phyloP scores from a whole-genome alignment of 1,139 yeast species.

The Waltiozyma sp. region DNA sequence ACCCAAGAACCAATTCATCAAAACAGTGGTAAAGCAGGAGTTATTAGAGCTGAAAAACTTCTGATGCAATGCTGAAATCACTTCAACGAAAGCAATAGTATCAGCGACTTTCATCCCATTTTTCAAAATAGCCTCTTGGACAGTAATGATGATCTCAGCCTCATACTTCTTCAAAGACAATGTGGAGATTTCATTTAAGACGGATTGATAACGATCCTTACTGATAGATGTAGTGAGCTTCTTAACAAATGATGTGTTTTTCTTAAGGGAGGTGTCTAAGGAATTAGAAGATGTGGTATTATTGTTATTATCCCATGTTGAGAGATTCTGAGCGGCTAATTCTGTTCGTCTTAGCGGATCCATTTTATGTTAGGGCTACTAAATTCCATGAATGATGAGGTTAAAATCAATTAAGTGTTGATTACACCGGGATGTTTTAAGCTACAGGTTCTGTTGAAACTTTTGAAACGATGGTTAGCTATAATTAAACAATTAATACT shows the following conservation, averaged over 20 bases:
- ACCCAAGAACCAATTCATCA: slow-evolving; percentile 38
- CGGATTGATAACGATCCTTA: slow-evolving; percentile 32
- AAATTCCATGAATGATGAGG: not conserved
- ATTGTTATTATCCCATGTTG: slow-evolving; percentile 30
- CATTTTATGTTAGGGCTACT: not conserved
- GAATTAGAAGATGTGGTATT: slow-evolving; percentile 16
- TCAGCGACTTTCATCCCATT: slow-evolving; percentile 40
- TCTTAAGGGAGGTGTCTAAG: slow-evolving; percentile 71
- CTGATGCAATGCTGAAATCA: slow-evolving; percentile 68
- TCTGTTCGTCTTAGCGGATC: slow-evolving; percentile 10
- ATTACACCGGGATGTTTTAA: too few species aligned
- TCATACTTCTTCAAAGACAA: slow-evolving; percentile 68
- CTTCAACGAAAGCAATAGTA: slow-evolving; percentile 50
- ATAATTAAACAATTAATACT: too few species aligned
- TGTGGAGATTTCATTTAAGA: slow-evolving; percentile 51
- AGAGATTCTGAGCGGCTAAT: slow-evolving; percentile 21
- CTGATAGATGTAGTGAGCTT: slow-evolving; percentile 50
- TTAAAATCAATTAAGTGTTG: too few species aligned
- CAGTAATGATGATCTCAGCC: slow-evolving; percentile 54
- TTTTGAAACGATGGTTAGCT: too few species aligned
- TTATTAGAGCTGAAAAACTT: slow-evolving; percentile 34
- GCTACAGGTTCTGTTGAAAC: too few species aligned
- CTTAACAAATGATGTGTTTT: slow-evolving; percentile 73
- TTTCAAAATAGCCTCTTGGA: slow-evolving; percentile 52
- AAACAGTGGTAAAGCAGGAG: slow-evolving; percentile 36